A percentile compares a stretch with the other conserved stretches of the same genome.
phyloP scores from a whole-genome alignment of 2,329 filamentous ascomycete species.

The Aspergillus bombycis region DNA sequence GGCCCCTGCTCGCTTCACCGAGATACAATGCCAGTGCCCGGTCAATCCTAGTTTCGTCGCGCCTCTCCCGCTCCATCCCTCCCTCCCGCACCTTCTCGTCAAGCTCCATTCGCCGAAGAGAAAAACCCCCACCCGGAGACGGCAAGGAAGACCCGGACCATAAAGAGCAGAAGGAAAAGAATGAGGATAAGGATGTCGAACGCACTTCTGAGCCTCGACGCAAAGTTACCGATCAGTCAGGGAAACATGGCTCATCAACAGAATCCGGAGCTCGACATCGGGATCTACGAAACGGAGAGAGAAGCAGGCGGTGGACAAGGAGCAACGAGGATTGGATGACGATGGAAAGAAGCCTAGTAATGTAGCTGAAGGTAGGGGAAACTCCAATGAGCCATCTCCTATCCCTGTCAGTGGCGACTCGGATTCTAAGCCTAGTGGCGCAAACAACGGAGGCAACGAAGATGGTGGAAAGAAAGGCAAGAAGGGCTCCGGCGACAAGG shows the following conservation, averaged over 20 bases:
- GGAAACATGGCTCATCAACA: slow-evolving; percentile 28
- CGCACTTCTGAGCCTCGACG: slow-evolving; percentile 48
- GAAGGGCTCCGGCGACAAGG: slow-evolving; percentile 69
- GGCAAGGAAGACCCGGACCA: slow-evolving; percentile 35
- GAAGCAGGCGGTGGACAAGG: slow-evolving; percentile 41
- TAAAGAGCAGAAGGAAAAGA: slow-evolving; percentile 30
- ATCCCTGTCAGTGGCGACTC: slow-evolving; percentile 41
- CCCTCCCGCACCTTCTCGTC: slow-evolving; percentile 48
- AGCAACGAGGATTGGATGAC: slow-evolving; percentile 39
- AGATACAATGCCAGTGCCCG: slow-evolving; percentile 36
- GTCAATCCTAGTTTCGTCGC: slow-evolving; percentile 30
- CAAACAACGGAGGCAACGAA: slow-evolving; percentile 57
- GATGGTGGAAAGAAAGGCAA: slow-evolving; percentile 71
- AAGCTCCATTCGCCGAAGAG: slow-evolving; percentile 56
- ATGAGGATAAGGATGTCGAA: slow-evolving; percentile 46
- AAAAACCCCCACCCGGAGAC: slow-evolving; percentile 55
- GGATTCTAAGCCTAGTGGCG: slow-evolving; percentile 58
- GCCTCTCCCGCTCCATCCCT: slow-evolving; percentile 28
- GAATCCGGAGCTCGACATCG: slow-evolving; percentile 38
- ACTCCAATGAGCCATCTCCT: slow-evolving; percentile 51
- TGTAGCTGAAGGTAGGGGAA: slow-evolving; percentile 49
- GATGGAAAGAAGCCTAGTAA: slow-evolving; percentile 47
- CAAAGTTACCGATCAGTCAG: slow-evolving; percentile 42
- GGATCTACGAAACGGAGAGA: slow-evolving; percentile 44
- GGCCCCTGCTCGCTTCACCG: slow-evolving; percentile 34